Evolutionary conservation across 1,284 basidiomycete species (phyloP), one percentile per base, ranked within the genome.

Genomic region (Mycosarcoma mackinlayi): DNA sequence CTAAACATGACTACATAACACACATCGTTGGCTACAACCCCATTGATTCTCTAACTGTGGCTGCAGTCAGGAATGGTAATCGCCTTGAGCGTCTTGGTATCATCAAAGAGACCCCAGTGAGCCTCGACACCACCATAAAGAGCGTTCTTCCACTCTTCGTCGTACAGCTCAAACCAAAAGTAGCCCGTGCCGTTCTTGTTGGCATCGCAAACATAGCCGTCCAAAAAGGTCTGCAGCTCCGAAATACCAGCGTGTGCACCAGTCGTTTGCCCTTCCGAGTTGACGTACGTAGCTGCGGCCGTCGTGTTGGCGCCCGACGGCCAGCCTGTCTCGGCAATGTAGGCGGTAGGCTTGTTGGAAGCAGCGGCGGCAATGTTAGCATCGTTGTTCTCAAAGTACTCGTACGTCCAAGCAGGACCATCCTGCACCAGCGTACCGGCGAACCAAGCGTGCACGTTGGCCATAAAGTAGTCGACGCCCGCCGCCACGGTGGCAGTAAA

Each of bases 281-380:
- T 65, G 28, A 54, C 47, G 33, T 65, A 67, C 7, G 63, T 71
- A 7, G 34, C 19, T 3, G 46, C 48, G 14, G 45, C 6, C 9
- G 68, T 62, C 21, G 45, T 40, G 46, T 71, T 71, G 10, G 68
- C 68, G 2, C 55, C 58, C 6, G 52, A 54, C 0, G 68, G 68
- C 68, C 68, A 71, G 16, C 68, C 68, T 1, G 59, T 62, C 50
- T 71, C 68, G 13, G 62, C 68, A 34, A 71, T 67, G 46, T 71
- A 71, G 9, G 59, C 54, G 4, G 44, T 35, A n/a, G 68, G 68
- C 41, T 48, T 55, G 39, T 65, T 65, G 16, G 68, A 37, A 0
- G 60, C 58, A 30, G 57, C 55, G 11, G 42, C 49, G 9, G 68
- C 63, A 10, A 61, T 21, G 31, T 44, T 45, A 16, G 49, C 53